Conservation (phyloP, 805 yeast species). For the Kazachstania viticola region DNA sequence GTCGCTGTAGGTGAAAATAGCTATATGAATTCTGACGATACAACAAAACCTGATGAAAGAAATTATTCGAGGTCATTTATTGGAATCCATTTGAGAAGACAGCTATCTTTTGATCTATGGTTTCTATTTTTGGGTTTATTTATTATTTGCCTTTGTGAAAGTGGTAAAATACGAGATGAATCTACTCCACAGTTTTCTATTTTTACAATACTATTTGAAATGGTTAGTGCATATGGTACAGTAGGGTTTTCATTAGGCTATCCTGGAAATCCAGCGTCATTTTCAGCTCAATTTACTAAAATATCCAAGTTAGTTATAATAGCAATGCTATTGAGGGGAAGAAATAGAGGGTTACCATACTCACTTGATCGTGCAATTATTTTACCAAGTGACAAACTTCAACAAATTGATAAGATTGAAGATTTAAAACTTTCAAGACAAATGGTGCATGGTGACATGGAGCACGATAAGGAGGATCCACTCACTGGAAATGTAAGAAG, state of each 20-base stretch:
- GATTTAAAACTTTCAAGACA: conserved; percentile 15
- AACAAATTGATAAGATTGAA: conserved; percentile 46
- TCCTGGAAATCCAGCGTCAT: conserved; percentile 52
- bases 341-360: conserved; percentile 94
- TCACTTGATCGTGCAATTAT: conserved; percentile 87
- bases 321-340: conserved; percentile 85
- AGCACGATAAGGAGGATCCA: conserved; percentile 16
- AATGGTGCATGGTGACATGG: conserved; percentile 1
- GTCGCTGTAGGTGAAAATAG: conserved; percentile 4
- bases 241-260: conserved; percentile 88
- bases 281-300: conserved; percentile 60
- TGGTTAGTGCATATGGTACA: conserved; percentile 91
- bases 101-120: conserved; percentile 90
- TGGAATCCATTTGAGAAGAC: conserved; percentile 79
- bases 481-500: conserved; percentile 16
- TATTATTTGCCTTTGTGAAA: conserved; percentile 77
- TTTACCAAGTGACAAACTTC: conserved; percentile 59
- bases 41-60: conserved; percentile 5
- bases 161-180: conserved; percentile 40
- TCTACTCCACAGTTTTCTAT: conserved; percentile 43
- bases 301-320: conserved; percentile 75
- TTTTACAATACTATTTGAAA: conserved; percentile 70
- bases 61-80: conserved; percentile 45
- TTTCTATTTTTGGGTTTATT: conserved; percentile 80
- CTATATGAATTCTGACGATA: neutral